A percentile compares a stretch with the other conserved stretches of the same genome.
phyloP scores from a whole-genome alignment of 2,329 filamentous ascomycete species.

The Septoria linicola region DNA sequence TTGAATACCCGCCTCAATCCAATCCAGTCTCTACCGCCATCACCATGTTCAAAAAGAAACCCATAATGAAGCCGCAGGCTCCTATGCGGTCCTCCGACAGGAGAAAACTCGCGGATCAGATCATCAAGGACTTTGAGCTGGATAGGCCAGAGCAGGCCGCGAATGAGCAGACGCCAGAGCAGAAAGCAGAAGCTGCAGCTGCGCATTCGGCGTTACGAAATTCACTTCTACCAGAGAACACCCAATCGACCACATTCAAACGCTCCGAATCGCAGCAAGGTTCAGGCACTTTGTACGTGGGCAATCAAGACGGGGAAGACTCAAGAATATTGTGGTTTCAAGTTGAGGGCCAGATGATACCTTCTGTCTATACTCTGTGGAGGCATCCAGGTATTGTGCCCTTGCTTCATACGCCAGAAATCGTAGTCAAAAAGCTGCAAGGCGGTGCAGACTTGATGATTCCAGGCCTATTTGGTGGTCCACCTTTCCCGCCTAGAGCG shows the following conservation, averaged over 20 bases:
- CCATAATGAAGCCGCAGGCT: slow-evolving; percentile 62
- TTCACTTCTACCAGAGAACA: slow-evolving; percentile 62
- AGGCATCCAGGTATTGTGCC: slow-evolving; percentile 60
- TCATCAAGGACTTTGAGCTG: slow-evolving; percentile 57
- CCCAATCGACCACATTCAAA: slow-evolving; percentile 62
- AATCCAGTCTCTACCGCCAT: slow-evolving; percentile 12
- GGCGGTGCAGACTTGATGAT: slow-evolving; percentile 68
- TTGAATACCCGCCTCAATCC: too few species aligned
- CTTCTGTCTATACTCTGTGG: slow-evolving; percentile 65
- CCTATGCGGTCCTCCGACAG: slow-evolving; percentile 67
- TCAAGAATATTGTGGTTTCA: slow-evolving; percentile 65
- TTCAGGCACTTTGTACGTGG: slow-evolving; percentile 64
- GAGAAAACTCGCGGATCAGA: slow-evolving; percentile 64
- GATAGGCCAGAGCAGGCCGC: slow-evolving; percentile 22
- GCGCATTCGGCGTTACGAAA: slow-evolving; percentile 56
- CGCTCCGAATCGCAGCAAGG: slow-evolving; percentile 62
- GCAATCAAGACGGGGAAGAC: slow-evolving; percentile 57
- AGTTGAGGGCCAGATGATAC: slow-evolving; percentile 57
- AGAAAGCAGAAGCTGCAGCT: slow-evolving; percentile 46
- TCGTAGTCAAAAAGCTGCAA: slow-evolving; percentile 62
- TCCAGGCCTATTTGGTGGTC: slow-evolving; percentile 63
- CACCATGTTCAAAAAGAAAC: slow-evolving; percentile 44
- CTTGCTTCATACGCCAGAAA: slow-evolving; percentile 61
- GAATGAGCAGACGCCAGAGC: slow-evolving; percentile 41
- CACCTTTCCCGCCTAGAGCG: slow-evolving; percentile 61